Evolutionary conservation across 768 basidiomycete genomes (phyloP).

Genomic region (Agrocybe chaxingu): DNA sequence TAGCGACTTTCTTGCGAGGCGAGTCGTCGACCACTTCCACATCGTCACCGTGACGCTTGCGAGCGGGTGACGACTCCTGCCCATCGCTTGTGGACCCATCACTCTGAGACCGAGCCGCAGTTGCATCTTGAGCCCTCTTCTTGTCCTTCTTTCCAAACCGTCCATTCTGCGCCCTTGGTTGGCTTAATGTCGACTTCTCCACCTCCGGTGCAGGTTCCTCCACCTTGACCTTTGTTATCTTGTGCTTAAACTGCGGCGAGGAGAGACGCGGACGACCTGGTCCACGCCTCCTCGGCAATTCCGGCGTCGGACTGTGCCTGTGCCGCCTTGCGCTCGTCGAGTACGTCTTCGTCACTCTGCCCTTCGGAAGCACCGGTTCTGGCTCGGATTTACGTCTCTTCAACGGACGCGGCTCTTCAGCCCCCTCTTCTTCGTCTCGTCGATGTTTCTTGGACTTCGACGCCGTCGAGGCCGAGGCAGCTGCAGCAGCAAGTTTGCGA

Average conservation of each 20-base stretch:
- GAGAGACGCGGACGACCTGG: constrained; percentile 40
- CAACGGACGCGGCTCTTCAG: constrained; percentile 22
- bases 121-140: constrained; percentile 26
- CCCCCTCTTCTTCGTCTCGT: constrained; percentile 24
- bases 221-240: constrained; percentile 18
- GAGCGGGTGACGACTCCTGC: constrained; percentile 17
- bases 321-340: constrained; percentile 13
- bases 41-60: constrained; percentile 31
- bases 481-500: constrained; percentile 48
- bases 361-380: constrained; percentile 10
- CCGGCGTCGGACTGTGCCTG: constrained; percentile 10
- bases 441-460: constrained; percentile 25
- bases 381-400: constrained; percentile 52
- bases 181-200: constrained; percentile 42
- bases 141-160: constrained; percentile 63
- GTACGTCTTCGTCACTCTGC: constrained; percentile 25
- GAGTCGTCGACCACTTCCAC: constrained; percentile 30
- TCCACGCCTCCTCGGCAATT: constrained; percentile 31
- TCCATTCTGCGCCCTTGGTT: constrained; percentile 64
- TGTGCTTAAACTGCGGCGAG: constrained; percentile 19
- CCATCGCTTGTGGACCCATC: not conserved
- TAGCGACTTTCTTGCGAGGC: constrained; percentile 26
- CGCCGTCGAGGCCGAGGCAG: constrained; percentile 22
- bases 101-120: constrained; percentile 1
- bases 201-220: constrained; percentile 29